phyloP scores from a whole-genome alignment of 768 basidiomycete species.

The Suillus subalutaceus region DNA sequence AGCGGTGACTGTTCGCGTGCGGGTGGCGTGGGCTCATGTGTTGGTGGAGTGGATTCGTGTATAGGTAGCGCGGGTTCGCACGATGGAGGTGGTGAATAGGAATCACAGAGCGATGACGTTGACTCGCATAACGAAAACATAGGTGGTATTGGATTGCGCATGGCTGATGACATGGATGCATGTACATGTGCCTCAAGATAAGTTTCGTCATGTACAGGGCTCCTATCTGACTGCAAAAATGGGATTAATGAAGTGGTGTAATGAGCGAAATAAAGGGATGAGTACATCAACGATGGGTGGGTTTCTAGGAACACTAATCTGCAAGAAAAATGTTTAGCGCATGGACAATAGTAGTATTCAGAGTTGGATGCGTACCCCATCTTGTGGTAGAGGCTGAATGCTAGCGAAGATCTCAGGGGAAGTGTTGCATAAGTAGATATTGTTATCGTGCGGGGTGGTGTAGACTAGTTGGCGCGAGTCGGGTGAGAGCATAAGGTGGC shows the following conservation, averaged over 20 bases:
- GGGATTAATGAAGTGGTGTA: neutral
- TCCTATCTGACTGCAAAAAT: neutral
- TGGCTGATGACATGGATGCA: neutral
- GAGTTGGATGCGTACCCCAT: neutral
- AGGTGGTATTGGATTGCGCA: constrained; percentile 7
- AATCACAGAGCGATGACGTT: neutral
- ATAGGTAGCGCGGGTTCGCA: neutral
- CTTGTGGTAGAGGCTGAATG: neutral
- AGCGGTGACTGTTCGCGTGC: constrained; percentile 30
- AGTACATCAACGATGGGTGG: neutral
- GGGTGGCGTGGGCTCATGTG: constrained; percentile 14
- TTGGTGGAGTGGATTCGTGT: constrained; percentile 10
- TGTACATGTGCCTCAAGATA: neutral
- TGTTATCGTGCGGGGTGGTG: neutral
- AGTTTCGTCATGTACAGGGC: neutral
- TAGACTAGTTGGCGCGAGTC: neutral
- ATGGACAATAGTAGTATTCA: neutral
- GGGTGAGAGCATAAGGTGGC: no score
- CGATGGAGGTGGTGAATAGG: neutral
- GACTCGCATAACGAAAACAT: neutral
- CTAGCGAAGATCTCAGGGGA: neutral
- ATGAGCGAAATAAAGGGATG: no score
- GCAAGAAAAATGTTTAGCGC: neutral
- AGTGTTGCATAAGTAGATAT: neutral
- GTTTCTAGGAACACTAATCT: neutral